Evolutionary conservation across 2,329 filamentous ascomycete species (phyloP), one percentile per base, ranked within the genome.

Genomic region (Passalora sequoiae): DNA sequence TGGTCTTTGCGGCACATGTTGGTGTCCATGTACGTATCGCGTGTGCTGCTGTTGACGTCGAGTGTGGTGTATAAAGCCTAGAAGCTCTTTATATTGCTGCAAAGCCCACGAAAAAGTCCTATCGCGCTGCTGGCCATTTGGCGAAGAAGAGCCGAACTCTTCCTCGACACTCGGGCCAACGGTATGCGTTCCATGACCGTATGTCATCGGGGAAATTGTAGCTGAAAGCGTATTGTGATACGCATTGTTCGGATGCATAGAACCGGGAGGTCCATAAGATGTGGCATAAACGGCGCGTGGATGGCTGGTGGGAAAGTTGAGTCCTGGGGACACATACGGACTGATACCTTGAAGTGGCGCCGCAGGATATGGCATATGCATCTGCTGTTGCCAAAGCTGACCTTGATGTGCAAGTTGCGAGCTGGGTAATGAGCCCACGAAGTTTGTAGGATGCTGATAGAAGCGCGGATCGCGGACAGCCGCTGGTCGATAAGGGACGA

Each of bases 401-500:
- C 43, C 38, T 31, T 47, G 54, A 33, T 53, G 44, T 7, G 51
- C 41, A 37, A 49, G 31, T 22, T 54, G 51, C 22, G 52, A 48
- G 45, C 39, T 49, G 8, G 56, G 40, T 20, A 53, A 29, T 2
- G 55, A 53, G 20, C 44, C 43, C 3, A 44, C 28, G 24, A 52
- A 57, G 31, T 47, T 40, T 15, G 43, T 35, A 13, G 53, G 37
- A 42, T 57, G 53, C 17, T 56, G 51, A 50, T 59, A 66, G 47
- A 62, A 74, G 15, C 73, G 69, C 33, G 73, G 69, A 59, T 80
- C 76, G 46, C 74, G 69, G 46, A 77, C 64, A 4, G 76, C 75
- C 25, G 77, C 75, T 9, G 78, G 77, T 46, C 76, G 70, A 60
- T 81, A 81, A 9, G 78, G 75, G 27, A 76, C 74, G 53, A 73